Conservation (phyloP, 768 basidiomycete genomes). For the Amanita rubescens region DNA sequence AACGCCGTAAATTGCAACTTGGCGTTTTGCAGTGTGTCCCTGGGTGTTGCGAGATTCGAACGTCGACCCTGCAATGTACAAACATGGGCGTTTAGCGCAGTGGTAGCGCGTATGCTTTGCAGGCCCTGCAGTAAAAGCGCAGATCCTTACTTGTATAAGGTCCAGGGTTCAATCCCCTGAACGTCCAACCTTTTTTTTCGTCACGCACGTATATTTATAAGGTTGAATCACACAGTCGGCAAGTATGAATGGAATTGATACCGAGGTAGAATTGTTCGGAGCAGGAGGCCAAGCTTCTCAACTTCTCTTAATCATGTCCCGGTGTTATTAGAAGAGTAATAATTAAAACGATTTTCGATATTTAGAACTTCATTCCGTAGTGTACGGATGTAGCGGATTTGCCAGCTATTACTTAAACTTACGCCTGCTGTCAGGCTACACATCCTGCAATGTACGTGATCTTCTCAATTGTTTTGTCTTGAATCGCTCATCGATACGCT, state of each 20-base stretch:
- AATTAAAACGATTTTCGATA: too few species aligned
- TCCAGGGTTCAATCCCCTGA: constrained; percentile 38
- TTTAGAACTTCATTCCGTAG: too few species aligned
- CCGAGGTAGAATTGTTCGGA: too few species aligned
- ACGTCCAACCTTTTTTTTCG: constrained; percentile 20
- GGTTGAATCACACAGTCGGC: too few species aligned
- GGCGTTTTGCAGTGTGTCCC: neutral
- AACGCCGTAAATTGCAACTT: neutral
- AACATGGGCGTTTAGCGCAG: constrained; percentile 23
- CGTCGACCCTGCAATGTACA: neutral
- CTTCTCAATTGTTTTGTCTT: too few species aligned
- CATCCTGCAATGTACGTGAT: too few species aligned
- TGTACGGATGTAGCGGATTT: too few species aligned
- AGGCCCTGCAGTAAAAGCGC: constrained; percentile 13
- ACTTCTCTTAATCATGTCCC: neutral
- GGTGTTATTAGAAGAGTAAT: neutral
- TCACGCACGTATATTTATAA: too few species aligned
- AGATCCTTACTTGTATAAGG: constrained; percentile 26
- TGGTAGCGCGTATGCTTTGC: constrained; percentile 40
- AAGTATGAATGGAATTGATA: too few species aligned
- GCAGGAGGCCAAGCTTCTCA: neutral
- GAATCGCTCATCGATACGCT: too few species aligned
- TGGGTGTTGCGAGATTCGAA: neutral
- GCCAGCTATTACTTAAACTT: too few species aligned
- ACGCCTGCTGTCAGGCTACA: too few species aligned